These are phyloP conservation scores for Coleophoma eucalyptorum DNA, from an alignment of 2,329 filamentous ascomycete species.

Conservation along the genomic window DNA sequence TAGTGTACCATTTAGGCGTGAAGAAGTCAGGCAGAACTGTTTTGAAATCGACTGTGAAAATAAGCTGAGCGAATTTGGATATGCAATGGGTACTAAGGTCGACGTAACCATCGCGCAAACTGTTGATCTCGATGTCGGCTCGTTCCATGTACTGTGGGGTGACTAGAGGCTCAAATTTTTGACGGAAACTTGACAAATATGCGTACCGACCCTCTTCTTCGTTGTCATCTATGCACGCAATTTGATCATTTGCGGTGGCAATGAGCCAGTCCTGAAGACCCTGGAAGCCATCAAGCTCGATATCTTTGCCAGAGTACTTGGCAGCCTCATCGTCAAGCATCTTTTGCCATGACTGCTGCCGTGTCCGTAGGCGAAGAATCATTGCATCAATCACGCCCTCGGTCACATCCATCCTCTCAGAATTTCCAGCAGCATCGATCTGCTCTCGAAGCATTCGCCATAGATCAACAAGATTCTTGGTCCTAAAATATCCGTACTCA, in stretches of 20 bases:
- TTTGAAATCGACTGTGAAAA: conserved; percentile 88
- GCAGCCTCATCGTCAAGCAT: conserved; percentile 83
- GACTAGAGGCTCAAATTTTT: conserved; percentile 77
- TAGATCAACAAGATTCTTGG: conserved; percentile 86
- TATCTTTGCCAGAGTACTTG: conserved; percentile 60
- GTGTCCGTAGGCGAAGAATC: conserved; percentile 78
- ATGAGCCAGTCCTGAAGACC: conserved; percentile 93
- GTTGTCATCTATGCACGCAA: conserved; percentile 94
- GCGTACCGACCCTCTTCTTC: conserved; percentile 71
- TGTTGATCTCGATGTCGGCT: conserved; percentile 67
- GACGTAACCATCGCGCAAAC: conserved; percentile 85
- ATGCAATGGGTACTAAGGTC: conserved; percentile 94
- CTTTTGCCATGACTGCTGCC: conserved; percentile 82
- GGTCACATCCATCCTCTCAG: conserved; percentile 81
- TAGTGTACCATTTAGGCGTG: conserved; percentile 82
- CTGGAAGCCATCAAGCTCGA: conserved; percentile 66
- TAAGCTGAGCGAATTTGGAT: conserved; percentile 76
- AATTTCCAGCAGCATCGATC: conserved; percentile 78
- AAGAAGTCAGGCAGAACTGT: conserved; percentile 85
- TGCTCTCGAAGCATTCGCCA: conserved; percentile 98
- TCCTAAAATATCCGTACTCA: conserved; percentile 87
- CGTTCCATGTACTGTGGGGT: conserved; percentile 76
- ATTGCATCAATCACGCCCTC: conserved; percentile 96
- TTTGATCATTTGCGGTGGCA: conserved; percentile 96
- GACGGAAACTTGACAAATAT: conserved; percentile 82